Evolutionary conservation across 2,329 filamentous ascomycete genomes (phyloP), one percentile per base, ranked within the genome.

Genomic region (Macroventuria anomochaeta): DNA sequence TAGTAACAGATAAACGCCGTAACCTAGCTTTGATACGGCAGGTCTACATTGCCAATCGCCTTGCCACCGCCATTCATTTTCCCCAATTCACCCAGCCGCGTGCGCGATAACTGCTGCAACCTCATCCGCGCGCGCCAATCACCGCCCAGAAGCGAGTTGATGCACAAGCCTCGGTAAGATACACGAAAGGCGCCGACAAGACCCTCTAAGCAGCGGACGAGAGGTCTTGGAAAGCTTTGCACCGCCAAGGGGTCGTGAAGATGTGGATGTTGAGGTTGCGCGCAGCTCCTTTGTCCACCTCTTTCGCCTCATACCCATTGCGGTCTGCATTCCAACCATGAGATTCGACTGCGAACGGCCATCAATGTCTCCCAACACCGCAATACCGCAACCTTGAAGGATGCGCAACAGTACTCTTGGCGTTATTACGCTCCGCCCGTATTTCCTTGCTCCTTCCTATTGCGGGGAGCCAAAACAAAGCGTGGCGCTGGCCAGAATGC

Each of bases 11-110:
- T 54, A 54, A 46, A 52, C 52, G 37, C 42, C 48, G 18, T 46
- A 48, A 11, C 25, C 44, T 59, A 43, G 54, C 36, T 38, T 48
- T 46, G 47, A 53, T 58, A 28, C 54, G 51, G 57, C 57, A 51
- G 58, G 62, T 61, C 56, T 63, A 56, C 61, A 57, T 54, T 53
- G 59, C 57, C 52, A 54, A 43, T 44, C 33, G 29, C 42, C 31
- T 59, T 54, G 63, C 63, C 63, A 63, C 58, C 39, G 54, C 60
- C 60, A 56, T 55, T 58, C 49, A 49, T 28, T 50, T 50, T 48
- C 31, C 52, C 59, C 52, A 52, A 49, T 50, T 44, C 25, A 33
- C 46, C 33, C 28, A 48, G 42, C 50, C 43, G 52, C 52, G 52
- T 41, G 47, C 36, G 38, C 53, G 43, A 56, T 53, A 43, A 29